Conservation (phyloP, 768 basidiomycete genomes). For the Nidularia pulvinata region DNA sequence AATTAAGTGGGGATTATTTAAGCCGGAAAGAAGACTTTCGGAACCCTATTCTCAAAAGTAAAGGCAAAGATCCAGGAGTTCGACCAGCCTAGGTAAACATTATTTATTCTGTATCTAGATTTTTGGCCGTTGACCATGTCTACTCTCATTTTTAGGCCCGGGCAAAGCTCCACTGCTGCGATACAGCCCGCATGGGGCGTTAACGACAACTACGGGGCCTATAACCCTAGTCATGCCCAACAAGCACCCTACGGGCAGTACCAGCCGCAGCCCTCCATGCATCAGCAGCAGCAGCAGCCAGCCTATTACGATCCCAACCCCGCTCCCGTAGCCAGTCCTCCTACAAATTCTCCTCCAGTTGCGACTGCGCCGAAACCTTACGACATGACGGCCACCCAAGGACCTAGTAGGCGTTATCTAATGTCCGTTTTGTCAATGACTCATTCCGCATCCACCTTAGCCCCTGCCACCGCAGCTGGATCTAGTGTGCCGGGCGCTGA, state of each 20-base stretch:
- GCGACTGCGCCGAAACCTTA: conserved; percentile 10
- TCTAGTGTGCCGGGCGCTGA: not conserved
- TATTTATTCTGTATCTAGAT: too few relatives aligned
- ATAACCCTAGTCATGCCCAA: too few relatives aligned
- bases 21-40: conserved; percentile 84
- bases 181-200: conserved; percentile 1
- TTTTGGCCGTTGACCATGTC: too few relatives aligned
- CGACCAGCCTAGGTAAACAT: conserved; percentile 57
- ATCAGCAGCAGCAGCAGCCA: too few relatives aligned
- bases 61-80: conserved; percentile 85
- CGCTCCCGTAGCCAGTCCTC: conserved; percentile 7
- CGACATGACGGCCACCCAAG: conserved; percentile 9
- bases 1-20: not conserved
- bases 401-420: conserved; percentile 3
- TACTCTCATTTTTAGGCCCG: not conserved
- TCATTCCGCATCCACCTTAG: not conserved
- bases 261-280: too few relatives aligned
- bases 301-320: conserved; percentile 28
- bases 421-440: not conserved
- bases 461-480: not conserved
- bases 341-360: conserved; percentile 5
- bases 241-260: not conserved
- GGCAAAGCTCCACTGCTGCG: not conserved
- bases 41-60: conserved; percentile 69
- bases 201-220: not conserved